Evolutionary conservation across 202 grass and related monocot genomes (phyloP).

Genomic region (Digitaria exilis): DNA sequence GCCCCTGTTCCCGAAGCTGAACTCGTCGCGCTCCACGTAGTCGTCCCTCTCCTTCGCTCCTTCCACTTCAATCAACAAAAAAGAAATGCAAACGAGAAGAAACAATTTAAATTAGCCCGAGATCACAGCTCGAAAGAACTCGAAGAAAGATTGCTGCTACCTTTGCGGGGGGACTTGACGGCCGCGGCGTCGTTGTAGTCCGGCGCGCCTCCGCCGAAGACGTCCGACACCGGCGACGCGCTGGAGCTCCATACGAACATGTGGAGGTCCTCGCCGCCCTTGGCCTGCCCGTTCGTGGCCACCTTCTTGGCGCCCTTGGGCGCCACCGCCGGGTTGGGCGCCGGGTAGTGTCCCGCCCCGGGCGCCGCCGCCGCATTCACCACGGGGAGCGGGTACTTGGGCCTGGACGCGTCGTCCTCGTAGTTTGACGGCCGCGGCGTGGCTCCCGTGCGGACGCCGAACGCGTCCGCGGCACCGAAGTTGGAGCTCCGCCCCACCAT

Average conservation of each 20-base stretch:
- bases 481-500: constrained; percentile 97
- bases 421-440: constrained; percentile 92
- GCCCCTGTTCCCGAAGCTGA: constrained; percentile 87
- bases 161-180: constrained; percentile 78
- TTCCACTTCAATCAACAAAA: constrained; percentile 40
- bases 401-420: constrained; percentile 80
- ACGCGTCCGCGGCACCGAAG: constrained; percentile 76
- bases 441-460: constrained; percentile 53
- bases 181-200: constrained; percentile 74
- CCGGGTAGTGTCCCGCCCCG: constrained; percentile 54
- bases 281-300: constrained; percentile 46
- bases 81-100: too few species aligned
- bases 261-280: constrained; percentile 95
- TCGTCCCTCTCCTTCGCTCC: constrained; percentile 71
- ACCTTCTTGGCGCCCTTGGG: constrained; percentile 46
- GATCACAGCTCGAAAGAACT: too few species aligned
- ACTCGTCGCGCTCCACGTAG: constrained; percentile 74
- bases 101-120: too few species aligned
- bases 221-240: constrained; percentile 93
- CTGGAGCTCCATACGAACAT: constrained; percentile 99
- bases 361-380: constrained; percentile 18
- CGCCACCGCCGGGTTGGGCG: constrained; percentile 72
- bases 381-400: constrained; percentile 60
- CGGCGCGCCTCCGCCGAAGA: constrained; percentile 75
- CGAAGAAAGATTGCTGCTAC: constrained; percentile 34